phyloP scores from a whole-genome alignment of 495 filamentous ascomycete genomes.

The Penicillium maclennaniae region DNA sequence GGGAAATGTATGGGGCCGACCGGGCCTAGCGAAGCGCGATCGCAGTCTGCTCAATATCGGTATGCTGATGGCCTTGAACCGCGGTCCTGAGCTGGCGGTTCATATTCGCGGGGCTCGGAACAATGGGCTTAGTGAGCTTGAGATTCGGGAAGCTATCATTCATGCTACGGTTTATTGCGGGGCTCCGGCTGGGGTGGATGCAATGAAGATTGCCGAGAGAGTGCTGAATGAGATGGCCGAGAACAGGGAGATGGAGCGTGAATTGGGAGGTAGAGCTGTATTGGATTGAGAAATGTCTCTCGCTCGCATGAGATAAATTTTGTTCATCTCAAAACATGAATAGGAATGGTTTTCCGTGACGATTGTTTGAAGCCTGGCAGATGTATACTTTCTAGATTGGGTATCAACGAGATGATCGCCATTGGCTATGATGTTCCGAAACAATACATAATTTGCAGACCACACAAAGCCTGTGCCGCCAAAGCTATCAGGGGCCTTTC shows the following conservation, averaged over 20 bases:
- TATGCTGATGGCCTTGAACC: conserved; percentile 47
- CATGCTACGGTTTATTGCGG: conserved; percentile 45
- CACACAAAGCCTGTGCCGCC: too few species aligned
- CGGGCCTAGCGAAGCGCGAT: conserved; percentile 43
- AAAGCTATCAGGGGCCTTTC: neutral
- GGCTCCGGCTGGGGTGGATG: conserved; percentile 41
- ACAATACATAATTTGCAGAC: too few species aligned
- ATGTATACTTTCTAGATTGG: too few species aligned
- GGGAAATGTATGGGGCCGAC: conserved; percentile 48
- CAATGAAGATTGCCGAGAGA: conserved; percentile 12
- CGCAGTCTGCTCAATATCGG: conserved; percentile 49
- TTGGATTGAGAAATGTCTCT: neutral
- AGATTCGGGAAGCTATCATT: conserved; percentile 50
- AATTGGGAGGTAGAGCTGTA: conserved; percentile 2
- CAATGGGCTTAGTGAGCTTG: conserved; percentile 46
- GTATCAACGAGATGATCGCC: too few species aligned
- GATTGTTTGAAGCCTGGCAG: too few species aligned
- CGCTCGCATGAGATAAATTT: too few species aligned
- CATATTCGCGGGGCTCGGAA: conserved; percentile 48
- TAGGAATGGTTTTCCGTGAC: too few species aligned
- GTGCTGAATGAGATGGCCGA: conserved; percentile 17
- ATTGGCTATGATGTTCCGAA: too few species aligned
- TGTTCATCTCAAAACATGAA: too few species aligned
- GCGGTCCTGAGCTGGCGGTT: conserved; percentile 43
- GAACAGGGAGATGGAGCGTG: conserved; percentile 12